A percentile compares a stretch with the other conserved stretches of the same genome.
Conservation (phyloP, 371 early-diverging fungal genomes). For the Batrachochytrium dendrobatidis region DNA sequence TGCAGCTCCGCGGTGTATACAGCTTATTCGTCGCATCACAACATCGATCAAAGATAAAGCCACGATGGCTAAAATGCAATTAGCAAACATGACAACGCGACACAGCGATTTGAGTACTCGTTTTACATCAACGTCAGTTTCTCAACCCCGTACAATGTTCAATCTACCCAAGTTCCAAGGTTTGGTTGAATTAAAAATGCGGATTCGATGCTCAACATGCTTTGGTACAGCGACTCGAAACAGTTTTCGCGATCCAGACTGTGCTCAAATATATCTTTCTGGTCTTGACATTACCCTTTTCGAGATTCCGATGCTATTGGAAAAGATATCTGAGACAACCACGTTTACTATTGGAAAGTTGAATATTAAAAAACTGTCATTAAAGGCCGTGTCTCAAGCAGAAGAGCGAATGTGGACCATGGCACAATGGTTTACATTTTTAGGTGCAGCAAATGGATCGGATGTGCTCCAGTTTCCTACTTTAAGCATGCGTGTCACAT, state of each 20-base stretch:
- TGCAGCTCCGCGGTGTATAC: constrained; percentile 58
- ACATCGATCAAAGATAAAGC: constrained; percentile 52
- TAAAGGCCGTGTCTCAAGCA: constrained; percentile 30
- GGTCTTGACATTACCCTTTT: constrained; percentile 19
- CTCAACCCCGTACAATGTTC: not conserved
- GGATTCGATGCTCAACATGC: not conserved
- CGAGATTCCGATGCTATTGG: not conserved
- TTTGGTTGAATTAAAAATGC: not conserved
- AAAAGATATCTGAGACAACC: constrained; percentile 12
- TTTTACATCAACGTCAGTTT: not conserved
- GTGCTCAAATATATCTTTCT: constrained; percentile 45
- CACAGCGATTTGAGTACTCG: not conserved
- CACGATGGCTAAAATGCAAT: constrained; percentile 3
- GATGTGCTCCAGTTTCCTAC: constrained; percentile 58
- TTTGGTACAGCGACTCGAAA: constrained; percentile 39
- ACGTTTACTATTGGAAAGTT: constrained; percentile 19
- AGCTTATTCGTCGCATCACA: constrained; percentile 44
- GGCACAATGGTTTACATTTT: constrained; percentile 34
- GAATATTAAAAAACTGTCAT: constrained; percentile 29
- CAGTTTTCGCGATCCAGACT: constrained; percentile 66
- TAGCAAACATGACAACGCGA: not conserved
- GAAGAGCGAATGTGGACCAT: constrained; percentile 37
- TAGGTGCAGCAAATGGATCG: constrained; percentile 34
- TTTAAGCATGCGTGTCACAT: constrained; percentile 41
- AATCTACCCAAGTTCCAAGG: not conserved